Conservation (phyloP, 208 protist genomes). For the Crithidia expoeki region DNA sequence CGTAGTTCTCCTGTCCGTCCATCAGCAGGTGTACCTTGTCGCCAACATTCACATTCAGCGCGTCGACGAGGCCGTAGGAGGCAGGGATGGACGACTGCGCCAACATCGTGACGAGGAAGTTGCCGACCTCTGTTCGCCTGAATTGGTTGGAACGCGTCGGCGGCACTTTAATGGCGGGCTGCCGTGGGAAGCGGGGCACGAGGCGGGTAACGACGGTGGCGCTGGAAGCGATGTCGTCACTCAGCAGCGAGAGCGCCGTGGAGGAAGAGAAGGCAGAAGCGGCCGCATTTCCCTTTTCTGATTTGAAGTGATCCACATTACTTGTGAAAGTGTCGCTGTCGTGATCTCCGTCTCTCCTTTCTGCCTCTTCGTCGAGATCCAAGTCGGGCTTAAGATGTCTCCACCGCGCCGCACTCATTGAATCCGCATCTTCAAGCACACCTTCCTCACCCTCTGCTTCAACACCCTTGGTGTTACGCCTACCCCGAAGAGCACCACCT, state of each 20-base stretch:
- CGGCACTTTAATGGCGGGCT: constrained; percentile 63
- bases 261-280: constrained; percentile 7
- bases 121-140: constrained; percentile 79
- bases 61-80: constrained; percentile 68
- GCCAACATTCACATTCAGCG: constrained; percentile 78
- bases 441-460: constrained; percentile 28
- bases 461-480: no score
- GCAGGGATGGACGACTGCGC: constrained; percentile 51
- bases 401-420: constrained; percentile 28
- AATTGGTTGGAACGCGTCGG: constrained; percentile 61
- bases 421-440: constrained; percentile 18
- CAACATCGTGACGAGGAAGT: constrained; percentile 83
- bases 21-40: constrained; percentile 74
- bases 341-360: constrained; percentile 8
- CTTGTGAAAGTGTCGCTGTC: no score
- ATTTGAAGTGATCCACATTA: neutral
- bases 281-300: neutral
- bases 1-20: constrained; percentile 52
- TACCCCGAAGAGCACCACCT: no score
- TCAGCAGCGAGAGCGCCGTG: constrained; percentile 23
- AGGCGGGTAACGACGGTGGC: constrained; percentile 62
- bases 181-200: constrained; percentile 75
- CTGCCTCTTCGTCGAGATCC: neutral
- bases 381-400: neutral
- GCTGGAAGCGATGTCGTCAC: constrained; percentile 72